Base-by-base conservation (phyloP, 192 early-diverging fungal species). In the Entomortierella lignicola region DNA sequence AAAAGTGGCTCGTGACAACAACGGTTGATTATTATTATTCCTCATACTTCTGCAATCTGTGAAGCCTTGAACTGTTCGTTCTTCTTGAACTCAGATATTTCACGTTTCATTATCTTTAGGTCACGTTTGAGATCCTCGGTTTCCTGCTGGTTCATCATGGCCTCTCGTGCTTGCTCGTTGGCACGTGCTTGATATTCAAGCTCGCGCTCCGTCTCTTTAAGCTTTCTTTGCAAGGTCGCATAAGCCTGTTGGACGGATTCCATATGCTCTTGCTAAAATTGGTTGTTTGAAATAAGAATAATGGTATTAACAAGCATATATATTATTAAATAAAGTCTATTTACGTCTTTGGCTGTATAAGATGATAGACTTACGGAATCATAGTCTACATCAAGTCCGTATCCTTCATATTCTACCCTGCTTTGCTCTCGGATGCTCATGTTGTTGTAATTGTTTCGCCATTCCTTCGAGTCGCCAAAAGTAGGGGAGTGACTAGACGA, bases 351-450 rank as follows among this genome's bases (percentile, higher is more conserved):
- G 34, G 34, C 34, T 47, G 17, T 47, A 15, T 15, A 20, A 47
- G 15, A 47, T 15, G 8, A n/a, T 23, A 26, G 30, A 31, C 65
- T 68, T 63, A 77, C 72, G 25, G 62, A 57, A 48, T 63, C 72
- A 29, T 59, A 63, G 12, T 73, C 71, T 25, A 51, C 53, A 15
- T 68, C 66, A 20, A 63, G 42, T 20, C 72, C 72, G 37, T 41
- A 61, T 11, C 72, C 72, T 53, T 63, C 72, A 53, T 43, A 74
- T 39, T 74, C 72, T 52, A 52, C 63, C 50, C 55, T 54, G 15
- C 71, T 73, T 50, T 57, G 62, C 63, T 73, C 71, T 58, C 63
- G 54, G 37, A 73, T 59, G 50, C 71, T 73, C 29, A 64, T 59
- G 42, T 73, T 52, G 23, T 67, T 63, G 37, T 62, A 62, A 41